Evolutionary conservation across 2,329 filamentous ascomycete species (phyloP), one percentile per base, ranked within the genome.

Genomic region (Allantophomopsis cytisporea): DNA sequence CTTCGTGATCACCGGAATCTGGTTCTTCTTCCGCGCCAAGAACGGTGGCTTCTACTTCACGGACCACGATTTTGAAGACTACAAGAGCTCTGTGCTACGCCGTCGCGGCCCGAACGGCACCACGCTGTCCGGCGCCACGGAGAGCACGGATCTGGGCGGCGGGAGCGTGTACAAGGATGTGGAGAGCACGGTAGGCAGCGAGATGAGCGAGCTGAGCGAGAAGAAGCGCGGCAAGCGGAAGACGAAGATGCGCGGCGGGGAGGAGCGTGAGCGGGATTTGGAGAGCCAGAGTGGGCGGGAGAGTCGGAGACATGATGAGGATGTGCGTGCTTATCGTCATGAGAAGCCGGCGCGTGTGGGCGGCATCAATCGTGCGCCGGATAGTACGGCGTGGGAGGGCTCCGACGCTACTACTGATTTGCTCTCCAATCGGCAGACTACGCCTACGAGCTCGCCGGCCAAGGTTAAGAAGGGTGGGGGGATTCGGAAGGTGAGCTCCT

Each of bases 21-120:
- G 91, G 88, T 95, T 98, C 71, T 96, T 98, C 72, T 94, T 94
- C 71, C 93, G 85, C 83, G 89, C 89, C 41, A 89, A 83, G 63
- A 94, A 96, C 51, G 91, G 91, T 45, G 91, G 91, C 12, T 95
- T 96, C 65, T 66, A 83, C 46, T 96, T 87, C 69, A 72, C 73
- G 36, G 66, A 93, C 46, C 69, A 76, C 30, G 91, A 98, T 61
- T 98, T 91, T 89, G 89, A 96, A 5, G 91, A 98, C 54, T 98
- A 98, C 74, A 96, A 96, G 59, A 81, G 83, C 1, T 95, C 89
- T 0, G 91, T 98, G 2, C 63, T 98, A 35, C 75, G 91, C 33
- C 82, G 88, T 39, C 87, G 82, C 53, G 88, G 87, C 1, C 86
- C 88, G 5, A 88, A 95, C 60, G 89, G 89, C 32, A 88, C 82